Evolutionary conservation across 257 asterid genomes (phyloP).

Genomic region (Cynanchum wilfordii): DNA sequence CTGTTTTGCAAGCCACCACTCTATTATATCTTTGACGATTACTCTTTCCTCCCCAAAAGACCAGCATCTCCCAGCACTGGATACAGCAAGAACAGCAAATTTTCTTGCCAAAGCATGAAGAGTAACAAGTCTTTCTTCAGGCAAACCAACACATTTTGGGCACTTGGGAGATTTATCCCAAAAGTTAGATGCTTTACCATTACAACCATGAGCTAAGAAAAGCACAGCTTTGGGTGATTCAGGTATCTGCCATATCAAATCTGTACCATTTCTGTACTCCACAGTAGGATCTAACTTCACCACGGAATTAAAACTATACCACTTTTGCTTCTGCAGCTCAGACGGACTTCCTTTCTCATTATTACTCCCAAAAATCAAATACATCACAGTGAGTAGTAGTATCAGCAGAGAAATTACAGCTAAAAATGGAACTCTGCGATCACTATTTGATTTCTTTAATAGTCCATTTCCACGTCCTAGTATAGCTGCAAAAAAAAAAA

Average conservation of each 20-base stretch:
- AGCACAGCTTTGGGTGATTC: constrained; percentile 72
- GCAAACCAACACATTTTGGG: constrained; percentile 72
- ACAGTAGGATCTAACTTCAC: constrained; percentile 54
- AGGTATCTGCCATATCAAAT: constrained; percentile 81
- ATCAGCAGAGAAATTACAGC: constrained; percentile 35
- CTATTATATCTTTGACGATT: constrained; percentile 49
- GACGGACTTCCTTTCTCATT: constrained; percentile 30
- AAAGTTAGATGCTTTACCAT: constrained; percentile 74
- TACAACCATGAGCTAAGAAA: constrained; percentile 92
- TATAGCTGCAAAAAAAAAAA: constrained; percentile 38
- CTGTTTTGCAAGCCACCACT: constrained; percentile 57
- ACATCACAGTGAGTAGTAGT: constrained; percentile 33
- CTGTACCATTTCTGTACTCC: constrained; percentile 57
- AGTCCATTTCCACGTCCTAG: constrained; percentile 44
- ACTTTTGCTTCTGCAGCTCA: constrained; percentile 30
- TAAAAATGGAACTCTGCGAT: constrained; percentile 29
- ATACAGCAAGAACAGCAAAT: constrained; percentile 71
- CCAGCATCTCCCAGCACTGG: constrained; percentile 86
- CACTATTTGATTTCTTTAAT: constrained; percentile 38
- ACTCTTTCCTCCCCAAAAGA: constrained; percentile 55
- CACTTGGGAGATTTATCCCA: constrained; percentile 88
- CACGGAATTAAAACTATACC: constrained; percentile 51
- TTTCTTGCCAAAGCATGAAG: constrained; percentile 75
- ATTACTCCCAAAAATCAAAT: constrained; percentile 36
- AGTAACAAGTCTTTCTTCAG: constrained; percentile 83